Percentiles rank a stretch among this genome's conserved stretches.
These are phyloP conservation scores for Cunninghamia lanceolata DNA, from an alignment of 75 land plant species.

Conservation along the genomic window DNA sequence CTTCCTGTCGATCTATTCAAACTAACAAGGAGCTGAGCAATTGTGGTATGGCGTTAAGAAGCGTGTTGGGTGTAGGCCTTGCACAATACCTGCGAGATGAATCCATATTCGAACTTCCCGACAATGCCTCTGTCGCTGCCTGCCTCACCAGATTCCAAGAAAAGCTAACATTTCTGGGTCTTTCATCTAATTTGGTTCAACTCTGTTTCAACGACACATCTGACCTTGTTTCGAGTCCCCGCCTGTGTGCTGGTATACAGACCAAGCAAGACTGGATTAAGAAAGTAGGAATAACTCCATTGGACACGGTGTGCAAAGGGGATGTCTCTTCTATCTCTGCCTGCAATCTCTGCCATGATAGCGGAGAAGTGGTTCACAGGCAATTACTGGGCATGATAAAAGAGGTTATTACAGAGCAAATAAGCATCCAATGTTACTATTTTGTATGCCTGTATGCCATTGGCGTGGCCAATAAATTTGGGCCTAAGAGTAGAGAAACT, in stretches of 20 bases:
- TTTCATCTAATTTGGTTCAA: not conserved
- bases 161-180: not conserved
- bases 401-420: not conserved
- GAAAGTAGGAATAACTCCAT: not conserved
- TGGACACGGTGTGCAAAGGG: conserved; percentile 25
- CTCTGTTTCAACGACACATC: not conserved
- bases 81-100: not conserved
- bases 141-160: not conserved
- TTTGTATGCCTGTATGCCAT: conserved; percentile 30
- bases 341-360: conserved; percentile 16
- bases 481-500: conserved; percentile 29
- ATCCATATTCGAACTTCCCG: not conserved
- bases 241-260: conserved; percentile 23
- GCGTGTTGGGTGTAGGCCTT: too few relatives aligned
- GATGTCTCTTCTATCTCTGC: conserved; percentile 5
- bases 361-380: not conserved
- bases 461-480: conserved; percentile 41
- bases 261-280: conserved; percentile 16
- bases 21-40: too few relatives aligned
- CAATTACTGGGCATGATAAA: not conserved
- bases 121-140: not conserved
- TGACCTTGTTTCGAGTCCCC: conserved; percentile 8
- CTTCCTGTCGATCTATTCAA: too few relatives aligned
- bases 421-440: conserved; percentile 13
- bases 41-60: too few relatives aligned